Percentiles rank a stretch among this genome's conserved stretches.
Conservation (phyloP, 2,329 filamentous ascomycete species). For the Chrysoporthe deuterocubensis region DNA sequence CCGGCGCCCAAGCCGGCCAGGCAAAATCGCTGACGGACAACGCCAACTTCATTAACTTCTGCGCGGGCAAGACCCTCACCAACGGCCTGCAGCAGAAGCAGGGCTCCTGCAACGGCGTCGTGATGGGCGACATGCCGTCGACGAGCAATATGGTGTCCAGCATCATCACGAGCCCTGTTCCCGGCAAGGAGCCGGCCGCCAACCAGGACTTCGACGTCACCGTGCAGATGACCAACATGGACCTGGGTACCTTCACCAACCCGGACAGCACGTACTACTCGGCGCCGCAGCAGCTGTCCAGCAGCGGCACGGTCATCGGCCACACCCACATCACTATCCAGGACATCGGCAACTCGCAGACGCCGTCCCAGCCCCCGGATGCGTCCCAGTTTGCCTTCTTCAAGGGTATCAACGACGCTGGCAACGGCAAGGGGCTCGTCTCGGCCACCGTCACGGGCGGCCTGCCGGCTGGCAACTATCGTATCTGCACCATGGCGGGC, state of each 20-base stretch:
- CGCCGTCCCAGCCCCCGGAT: constrained; percentile 56
- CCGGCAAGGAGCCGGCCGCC: constrained; percentile 41
- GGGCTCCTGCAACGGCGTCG: constrained; percentile 69
- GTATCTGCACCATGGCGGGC: constrained; percentile 44
- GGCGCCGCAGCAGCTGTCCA: constrained; percentile 55
- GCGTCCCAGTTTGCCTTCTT: constrained; percentile 49
- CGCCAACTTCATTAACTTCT: constrained; percentile 69
- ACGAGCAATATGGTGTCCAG: constrained; percentile 60
- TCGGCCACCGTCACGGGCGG: constrained; percentile 39
- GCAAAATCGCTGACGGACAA: constrained; percentile 28
- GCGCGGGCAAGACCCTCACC: constrained; percentile 57
- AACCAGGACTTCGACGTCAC: constrained; percentile 57
- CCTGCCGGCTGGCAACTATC: constrained; percentile 42
- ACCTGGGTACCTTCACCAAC: constrained; percentile 64
- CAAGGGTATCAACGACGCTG: constrained; percentile 42
- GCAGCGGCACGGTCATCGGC: constrained; percentile 48
- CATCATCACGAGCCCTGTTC: constrained; percentile 55
- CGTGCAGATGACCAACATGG: constrained; percentile 57
- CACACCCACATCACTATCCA: constrained; percentile 66
- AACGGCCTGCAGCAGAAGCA: constrained; percentile 61
- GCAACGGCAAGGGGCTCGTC: constrained; percentile 40
- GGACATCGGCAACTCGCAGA: constrained; percentile 55
- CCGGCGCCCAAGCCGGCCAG: constrained; percentile 30
- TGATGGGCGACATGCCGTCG: constrained; percentile 64
- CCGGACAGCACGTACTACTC: constrained; percentile 61